Base-by-base conservation (phyloP, 2,329 filamentous ascomycete genomes). In the Ceratocystis colombiana region DNA sequence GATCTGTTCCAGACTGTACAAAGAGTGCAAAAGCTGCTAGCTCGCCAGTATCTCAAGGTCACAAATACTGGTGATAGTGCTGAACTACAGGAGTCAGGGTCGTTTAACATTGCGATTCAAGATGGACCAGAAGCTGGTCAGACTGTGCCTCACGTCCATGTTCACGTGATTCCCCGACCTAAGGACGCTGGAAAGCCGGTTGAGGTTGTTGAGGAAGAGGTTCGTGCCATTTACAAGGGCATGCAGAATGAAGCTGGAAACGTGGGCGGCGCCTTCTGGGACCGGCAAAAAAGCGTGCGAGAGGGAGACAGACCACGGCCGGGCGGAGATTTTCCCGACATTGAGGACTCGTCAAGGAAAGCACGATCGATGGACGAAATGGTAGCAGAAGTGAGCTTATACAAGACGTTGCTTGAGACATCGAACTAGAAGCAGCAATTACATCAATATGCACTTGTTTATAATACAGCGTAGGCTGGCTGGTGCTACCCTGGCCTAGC, bases 51-150 rank as follows among this genome's bases (percentile, higher is more conserved):
- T 72, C 85, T 86, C 8, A 63, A 65, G 37, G 59, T 45, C 15
- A 15, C 62, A 28, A 53, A 68, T 20, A 17, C 66, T 50, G 37
- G 66, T 7, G 30, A 6, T 78, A 83, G 72, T 78, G 61, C 45
- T 3, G 62, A 64, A 20, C 17, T 71, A 53, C 73, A 76, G 8
- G 76, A 81, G 44, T 88, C 85, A 5, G 85, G 89, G 8, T 88
- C 89, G 68, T 88, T 97, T 77, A 97, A 96, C 73, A 86, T 99
- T 62, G 92, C 93, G 0, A 83, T 99, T n/a, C 94, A 99, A 75
- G 94, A 99, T 75, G 94, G 94, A 22, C 78, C 80, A 41, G 90
- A 91, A 68, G 90, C 94, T 0, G 94, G 94, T 0, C 94, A 99
- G 81, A 96, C 90, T 67, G 93, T 99, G 57, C 81, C 90, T 7